Evolutionary conservation across 371 early-diverging fungal species (phyloP).

Genomic region (Pancytospora philotis): DNA sequence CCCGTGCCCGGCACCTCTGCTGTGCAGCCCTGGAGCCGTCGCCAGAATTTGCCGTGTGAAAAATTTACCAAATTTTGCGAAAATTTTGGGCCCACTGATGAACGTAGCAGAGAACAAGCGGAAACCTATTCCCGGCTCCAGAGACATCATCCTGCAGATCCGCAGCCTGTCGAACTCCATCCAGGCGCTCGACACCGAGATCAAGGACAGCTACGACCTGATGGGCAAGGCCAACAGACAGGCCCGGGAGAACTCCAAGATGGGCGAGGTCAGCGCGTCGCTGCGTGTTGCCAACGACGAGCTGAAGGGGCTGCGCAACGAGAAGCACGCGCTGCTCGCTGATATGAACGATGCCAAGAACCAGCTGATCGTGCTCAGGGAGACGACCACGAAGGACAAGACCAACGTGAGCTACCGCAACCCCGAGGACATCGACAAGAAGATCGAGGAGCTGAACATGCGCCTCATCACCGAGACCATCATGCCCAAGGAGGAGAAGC

Average conservation of each 20-base stretch:
- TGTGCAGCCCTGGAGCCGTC: too few species aligned
- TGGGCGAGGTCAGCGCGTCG: neutral
- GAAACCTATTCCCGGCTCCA: slow-evolving; percentile 10
- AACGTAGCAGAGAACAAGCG: neutral
- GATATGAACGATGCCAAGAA: slow-evolving; percentile 4
- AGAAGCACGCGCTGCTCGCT: slow-evolving; percentile 5
- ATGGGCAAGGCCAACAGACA: neutral
- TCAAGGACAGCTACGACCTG: neutral
- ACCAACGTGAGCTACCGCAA: slow-evolving; percentile 8
- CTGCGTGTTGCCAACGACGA: slow-evolving; percentile 16
- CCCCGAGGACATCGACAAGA: slow-evolving; percentile 37
- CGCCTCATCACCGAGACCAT: slow-evolving; percentile 30
- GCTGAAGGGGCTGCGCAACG: slow-evolving; percentile 15
- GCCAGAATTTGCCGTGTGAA: neutral
- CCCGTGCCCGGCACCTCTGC: too few species aligned
- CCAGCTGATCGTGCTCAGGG: slow-evolving; percentile 4
- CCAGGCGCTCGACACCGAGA: slow-evolving; percentile 4
- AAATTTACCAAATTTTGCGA: slow-evolving; percentile 2
- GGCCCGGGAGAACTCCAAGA: slow-evolving; percentile 4
- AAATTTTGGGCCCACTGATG: slow-evolving; percentile 2
- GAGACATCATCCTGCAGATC: slow-evolving; percentile 12
- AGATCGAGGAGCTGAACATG: slow-evolving; percentile 42
- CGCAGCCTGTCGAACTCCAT: slow-evolving; percentile 1
- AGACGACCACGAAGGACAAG: neutral
- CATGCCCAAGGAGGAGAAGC: slow-evolving; percentile 36